Percentiles rank a stretch among this genome's conserved stretches.
Evolutionary conservation across 2,329 filamentous ascomycete genomes (phyloP).

Genomic region (Aureobasidium sp.): DNA sequence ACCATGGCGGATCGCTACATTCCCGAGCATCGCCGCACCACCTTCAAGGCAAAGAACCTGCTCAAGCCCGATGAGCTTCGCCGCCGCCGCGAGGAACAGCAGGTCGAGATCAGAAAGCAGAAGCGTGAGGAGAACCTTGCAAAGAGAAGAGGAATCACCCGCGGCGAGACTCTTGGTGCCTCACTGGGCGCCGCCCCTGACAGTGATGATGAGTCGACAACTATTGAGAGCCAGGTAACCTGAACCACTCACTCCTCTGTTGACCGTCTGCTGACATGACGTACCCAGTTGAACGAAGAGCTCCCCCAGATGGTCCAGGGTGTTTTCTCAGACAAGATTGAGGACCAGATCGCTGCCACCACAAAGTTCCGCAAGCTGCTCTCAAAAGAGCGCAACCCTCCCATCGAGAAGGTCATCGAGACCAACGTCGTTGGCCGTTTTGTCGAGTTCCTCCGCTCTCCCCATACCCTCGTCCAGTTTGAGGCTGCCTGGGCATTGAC

Average conservation of each 20-base stretch:
- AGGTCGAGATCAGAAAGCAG: constrained; percentile 97
- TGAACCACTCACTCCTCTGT: background rate
- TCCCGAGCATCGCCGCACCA: constrained; percentile 95
- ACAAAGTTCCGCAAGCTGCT: constrained; percentile 98
- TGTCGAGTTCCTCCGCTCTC: constrained; percentile 95
- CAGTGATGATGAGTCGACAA: constrained; percentile 93
- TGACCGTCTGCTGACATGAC: constrained; percentile 5
- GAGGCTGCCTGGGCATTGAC: constrained; percentile 98
- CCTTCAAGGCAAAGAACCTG: constrained; percentile 99
- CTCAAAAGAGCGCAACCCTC: constrained; percentile 97
- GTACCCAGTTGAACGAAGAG: constrained; percentile 81
- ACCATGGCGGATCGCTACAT: constrained; percentile 98
- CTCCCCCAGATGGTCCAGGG: constrained; percentile 96
- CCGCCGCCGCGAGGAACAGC: constrained; percentile 95
- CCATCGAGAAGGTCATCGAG: constrained; percentile 98
- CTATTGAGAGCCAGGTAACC: constrained; percentile 91
- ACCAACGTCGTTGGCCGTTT: constrained; percentile 96
- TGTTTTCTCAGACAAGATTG: constrained; percentile 98
- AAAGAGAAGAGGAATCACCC: constrained; percentile 90
- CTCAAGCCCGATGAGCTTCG: constrained; percentile 99
- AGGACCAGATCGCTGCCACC: constrained; percentile 91
- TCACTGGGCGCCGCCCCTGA: constrained; percentile 82
- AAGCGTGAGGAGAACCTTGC: constrained; percentile 99
- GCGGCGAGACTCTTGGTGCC: constrained; percentile 64
- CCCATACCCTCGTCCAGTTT: constrained; percentile 96